Evolutionary conservation across 805 yeast genomes (phyloP).

Genomic region (Millerozyma miso): DNA sequence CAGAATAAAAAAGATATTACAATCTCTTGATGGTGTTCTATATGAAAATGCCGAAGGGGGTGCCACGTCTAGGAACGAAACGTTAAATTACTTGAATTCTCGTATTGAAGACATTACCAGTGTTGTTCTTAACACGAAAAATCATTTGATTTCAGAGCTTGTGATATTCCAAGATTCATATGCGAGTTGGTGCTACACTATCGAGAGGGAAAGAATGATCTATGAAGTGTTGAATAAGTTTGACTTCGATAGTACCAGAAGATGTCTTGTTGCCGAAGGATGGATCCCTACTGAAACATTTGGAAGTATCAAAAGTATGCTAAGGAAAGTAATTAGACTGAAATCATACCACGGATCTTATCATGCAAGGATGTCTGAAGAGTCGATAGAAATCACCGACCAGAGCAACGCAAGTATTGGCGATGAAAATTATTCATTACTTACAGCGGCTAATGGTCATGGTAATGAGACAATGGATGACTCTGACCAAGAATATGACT

Average conservation of each 20-base stretch:
- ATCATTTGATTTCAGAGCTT: conserved; percentile 36
- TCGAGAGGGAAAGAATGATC: conserved; percentile 55
- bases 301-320: conserved; percentile 23
- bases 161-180: conserved; percentile 31
- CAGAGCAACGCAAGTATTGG: conserved; percentile 2
- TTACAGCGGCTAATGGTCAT: conserved; percentile 12
- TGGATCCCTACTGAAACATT: conserved; percentile 65
- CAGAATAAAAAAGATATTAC: conserved; percentile 32
- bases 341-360: conserved; percentile 14
- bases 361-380: conserved; percentile 12
- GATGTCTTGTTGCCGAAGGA: conserved; percentile 67
- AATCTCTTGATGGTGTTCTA: conserved; percentile 35
- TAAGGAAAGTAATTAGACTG: conserved; percentile 43
- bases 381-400: conserved; percentile 9
- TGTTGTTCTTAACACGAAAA: conserved; percentile 31
- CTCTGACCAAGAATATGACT: conserved; percentile 15
- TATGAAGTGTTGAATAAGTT: conserved; percentile 60
- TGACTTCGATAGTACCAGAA: conserved; percentile 62
- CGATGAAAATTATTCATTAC: conserved; percentile 7
- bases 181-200: conserved; percentile 25
- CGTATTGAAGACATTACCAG: conserved; percentile 28
- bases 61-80: conserved; percentile 18
- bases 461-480: conserved; percentile 8
- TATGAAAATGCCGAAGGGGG: conserved; percentile 35
- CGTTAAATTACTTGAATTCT: conserved; percentile 27